These are phyloP conservation scores for Aspergillus ochraceus DNA, from an alignment of 2,329 filamentous ascomycete genomes.

Conservation along the genomic window DNA sequence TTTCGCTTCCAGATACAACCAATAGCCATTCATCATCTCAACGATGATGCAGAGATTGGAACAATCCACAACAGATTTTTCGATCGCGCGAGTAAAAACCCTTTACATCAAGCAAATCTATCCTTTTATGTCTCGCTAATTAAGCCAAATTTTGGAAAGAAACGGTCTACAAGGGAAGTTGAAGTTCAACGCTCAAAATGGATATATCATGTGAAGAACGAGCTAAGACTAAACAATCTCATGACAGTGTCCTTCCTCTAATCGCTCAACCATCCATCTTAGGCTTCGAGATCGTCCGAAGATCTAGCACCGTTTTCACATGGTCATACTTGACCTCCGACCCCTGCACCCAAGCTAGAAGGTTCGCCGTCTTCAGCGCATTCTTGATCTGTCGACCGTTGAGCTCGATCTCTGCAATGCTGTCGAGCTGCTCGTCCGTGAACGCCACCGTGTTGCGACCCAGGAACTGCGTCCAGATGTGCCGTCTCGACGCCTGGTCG, in stretches of 20 bases:
- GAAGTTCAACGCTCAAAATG: not conserved
- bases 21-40: no score
- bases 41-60: no score
- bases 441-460: slow-evolving; percentile 16
- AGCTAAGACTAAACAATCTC: not conserved
- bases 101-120: no score
- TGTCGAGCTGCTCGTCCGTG: slow-evolving; percentile 23
- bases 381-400: slow-evolving; percentile 48
- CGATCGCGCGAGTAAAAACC: no score
- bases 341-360: slow-evolving; percentile 34
- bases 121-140: not conserved
- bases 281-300: slow-evolving; percentile 5
- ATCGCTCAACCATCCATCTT: not conserved
- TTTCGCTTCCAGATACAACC: no score
- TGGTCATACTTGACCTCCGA: slow-evolving; percentile 20
- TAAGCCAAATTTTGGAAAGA: not conserved
- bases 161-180: not conserved
- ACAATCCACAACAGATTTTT: no score
- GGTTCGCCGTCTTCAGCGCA: slow-evolving; percentile 43
- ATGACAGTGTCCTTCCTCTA: not conserved
- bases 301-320: slow-evolving; percentile 19
- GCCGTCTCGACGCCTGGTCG: slow-evolving; percentile 33
- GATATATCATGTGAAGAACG: not conserved
- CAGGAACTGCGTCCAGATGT: slow-evolving; percentile 50
- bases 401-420: slow-evolving; percentile 22